Evolutionary conservation across 1,284 basidiomycete species (phyloP).

Genomic region (Puccinia sorghi): DNA sequence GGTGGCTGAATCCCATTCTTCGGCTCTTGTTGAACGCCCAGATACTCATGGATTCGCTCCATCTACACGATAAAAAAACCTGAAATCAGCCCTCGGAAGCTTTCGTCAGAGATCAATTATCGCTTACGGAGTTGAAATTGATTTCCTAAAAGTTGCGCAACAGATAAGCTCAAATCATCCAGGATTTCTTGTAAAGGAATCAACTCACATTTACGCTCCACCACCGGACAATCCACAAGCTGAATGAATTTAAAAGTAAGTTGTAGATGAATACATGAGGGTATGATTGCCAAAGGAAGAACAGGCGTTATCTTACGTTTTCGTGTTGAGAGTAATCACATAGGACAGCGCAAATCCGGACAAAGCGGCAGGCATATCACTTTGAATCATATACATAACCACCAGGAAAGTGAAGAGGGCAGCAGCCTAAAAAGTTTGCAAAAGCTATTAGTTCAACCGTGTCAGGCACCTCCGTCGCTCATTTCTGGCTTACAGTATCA

Average conservation of each 20-base stretch:
- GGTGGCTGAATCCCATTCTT: slow-evolving; percentile 55
- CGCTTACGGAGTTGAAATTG: slow-evolving; percentile 23
- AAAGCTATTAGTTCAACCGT: neutral
- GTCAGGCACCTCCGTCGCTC: neutral
- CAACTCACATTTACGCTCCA: slow-evolving; percentile 38
- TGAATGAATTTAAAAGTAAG: neutral
- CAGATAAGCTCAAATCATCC: slow-evolving; percentile 55
- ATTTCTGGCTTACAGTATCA: slow-evolving; percentile 51
- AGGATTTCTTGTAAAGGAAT: slow-evolving; percentile 56
- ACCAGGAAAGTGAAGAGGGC: slow-evolving; percentile 55
- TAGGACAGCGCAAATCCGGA: slow-evolving; percentile 55
- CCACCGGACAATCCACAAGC: slow-evolving; percentile 57
- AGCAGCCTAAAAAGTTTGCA: slow-evolving; percentile 22
- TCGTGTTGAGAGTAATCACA: slow-evolving; percentile 52
- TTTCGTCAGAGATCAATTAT: neutral
- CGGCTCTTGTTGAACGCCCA: slow-evolving; percentile 55
- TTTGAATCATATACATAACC: slow-evolving; percentile 50
- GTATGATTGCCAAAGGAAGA: slow-evolving; percentile 52
- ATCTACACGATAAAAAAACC: neutral
- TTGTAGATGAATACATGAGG: slow-evolving; percentile 1
- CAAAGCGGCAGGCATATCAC: slow-evolving; percentile 49
- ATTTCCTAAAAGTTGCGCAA: slow-evolving; percentile 24
- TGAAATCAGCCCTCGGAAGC: neutral
- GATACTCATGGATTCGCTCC: slow-evolving; percentile 58
- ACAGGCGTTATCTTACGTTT: slow-evolving; percentile 56